Evolutionary conservation across 2,329 filamentous ascomycete species (phyloP).

Genomic region (Cordyceps pruinosa): DNA sequence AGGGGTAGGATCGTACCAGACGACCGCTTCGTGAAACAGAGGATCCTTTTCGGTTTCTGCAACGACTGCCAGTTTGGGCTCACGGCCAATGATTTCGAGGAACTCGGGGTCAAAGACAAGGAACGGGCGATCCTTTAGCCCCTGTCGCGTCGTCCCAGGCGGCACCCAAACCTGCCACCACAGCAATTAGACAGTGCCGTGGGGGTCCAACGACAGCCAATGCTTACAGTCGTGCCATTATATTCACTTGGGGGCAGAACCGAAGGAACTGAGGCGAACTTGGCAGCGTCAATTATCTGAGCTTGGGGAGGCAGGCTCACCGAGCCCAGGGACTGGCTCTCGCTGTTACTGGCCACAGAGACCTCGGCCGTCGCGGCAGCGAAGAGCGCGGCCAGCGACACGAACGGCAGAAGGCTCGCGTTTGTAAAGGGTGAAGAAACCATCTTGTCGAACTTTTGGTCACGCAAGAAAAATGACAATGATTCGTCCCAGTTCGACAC

Average conservation of each 20-base stretch:
- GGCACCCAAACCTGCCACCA: slow-evolving; percentile 26
- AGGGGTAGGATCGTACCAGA: slow-evolving; percentile 35
- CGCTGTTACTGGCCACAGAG: neutral
- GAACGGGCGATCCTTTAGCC: slow-evolving; percentile 32
- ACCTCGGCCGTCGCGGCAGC: neutral
- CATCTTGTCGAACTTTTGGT: neutral
- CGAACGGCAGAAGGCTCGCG: neutral
- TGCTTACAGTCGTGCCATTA: slow-evolving; percentile 13
- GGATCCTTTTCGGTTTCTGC: slow-evolving; percentile 38
- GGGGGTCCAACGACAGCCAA: neutral
- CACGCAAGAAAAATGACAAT: neutral
- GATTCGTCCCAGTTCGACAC: neutral
- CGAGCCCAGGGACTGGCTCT: neutral
- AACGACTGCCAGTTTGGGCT: slow-evolving; percentile 44
- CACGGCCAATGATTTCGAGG: slow-evolving; percentile 39
- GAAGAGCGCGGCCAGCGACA: neutral
- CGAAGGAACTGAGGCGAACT: slow-evolving; percentile 16
- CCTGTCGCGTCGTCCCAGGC: slow-evolving; percentile 34
- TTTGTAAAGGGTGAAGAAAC: neutral
- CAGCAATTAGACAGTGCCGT: neutral
- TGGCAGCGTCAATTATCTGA: neutral
- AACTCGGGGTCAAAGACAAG: slow-evolving; percentile 46
- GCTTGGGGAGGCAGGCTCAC: neutral
- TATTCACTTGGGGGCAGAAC: slow-evolving; percentile 5
- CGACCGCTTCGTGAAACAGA: slow-evolving; percentile 49